Conservation (phyloP, 495 filamentous ascomycete species). For the Rostrohypoxylon terebratum region DNA sequence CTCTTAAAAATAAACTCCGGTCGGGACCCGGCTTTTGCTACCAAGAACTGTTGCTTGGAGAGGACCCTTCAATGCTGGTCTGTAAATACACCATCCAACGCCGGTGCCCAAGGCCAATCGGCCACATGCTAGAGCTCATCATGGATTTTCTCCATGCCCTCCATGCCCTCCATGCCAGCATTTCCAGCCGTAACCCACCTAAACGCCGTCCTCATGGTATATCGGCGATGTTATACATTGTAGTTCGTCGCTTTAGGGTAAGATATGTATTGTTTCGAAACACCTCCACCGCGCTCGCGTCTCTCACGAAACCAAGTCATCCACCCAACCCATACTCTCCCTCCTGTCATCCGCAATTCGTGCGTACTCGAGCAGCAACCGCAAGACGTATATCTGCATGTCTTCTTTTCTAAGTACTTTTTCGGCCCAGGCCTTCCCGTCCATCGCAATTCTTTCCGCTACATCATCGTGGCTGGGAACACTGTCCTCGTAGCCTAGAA, state of each 20-base stretch:
- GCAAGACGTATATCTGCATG: conserved; percentile 76
- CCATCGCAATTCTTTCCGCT: conserved; percentile 71
- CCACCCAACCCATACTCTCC: conserved; percentile 74
- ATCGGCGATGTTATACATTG: conserved; percentile 40
- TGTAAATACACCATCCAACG: conserved; percentile 37
- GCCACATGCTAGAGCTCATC: conserved; percentile 23
- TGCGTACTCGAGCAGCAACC: conserved; percentile 78
- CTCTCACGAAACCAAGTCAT: conserved; percentile 52
- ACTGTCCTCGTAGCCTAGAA: conserved; percentile 67
- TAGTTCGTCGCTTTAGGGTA: conserved; percentile 36
- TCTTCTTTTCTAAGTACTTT: conserved; percentile 76
- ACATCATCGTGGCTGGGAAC: conserved; percentile 65
- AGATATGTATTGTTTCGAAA: conserved; percentile 31
- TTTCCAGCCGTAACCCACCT: conserved; percentile 35
- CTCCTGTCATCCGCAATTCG: conserved; percentile 73
- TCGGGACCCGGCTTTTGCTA: not conserved
- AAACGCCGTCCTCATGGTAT: conserved; percentile 48
- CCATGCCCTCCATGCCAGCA: conserved; percentile 35
- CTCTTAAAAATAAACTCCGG: not conserved
- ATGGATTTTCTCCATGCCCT: conserved; percentile 16
- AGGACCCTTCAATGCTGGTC: conserved; percentile 11
- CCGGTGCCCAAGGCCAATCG: conserved; percentile 28
- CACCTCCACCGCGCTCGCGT: not conserved
- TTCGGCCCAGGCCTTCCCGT: conserved; percentile 74
- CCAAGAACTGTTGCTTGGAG: not conserved